Evolutionary conservation across 2,329 filamentous ascomycete genomes (phyloP).

Genomic region (Harringtonia aguacate): DNA sequence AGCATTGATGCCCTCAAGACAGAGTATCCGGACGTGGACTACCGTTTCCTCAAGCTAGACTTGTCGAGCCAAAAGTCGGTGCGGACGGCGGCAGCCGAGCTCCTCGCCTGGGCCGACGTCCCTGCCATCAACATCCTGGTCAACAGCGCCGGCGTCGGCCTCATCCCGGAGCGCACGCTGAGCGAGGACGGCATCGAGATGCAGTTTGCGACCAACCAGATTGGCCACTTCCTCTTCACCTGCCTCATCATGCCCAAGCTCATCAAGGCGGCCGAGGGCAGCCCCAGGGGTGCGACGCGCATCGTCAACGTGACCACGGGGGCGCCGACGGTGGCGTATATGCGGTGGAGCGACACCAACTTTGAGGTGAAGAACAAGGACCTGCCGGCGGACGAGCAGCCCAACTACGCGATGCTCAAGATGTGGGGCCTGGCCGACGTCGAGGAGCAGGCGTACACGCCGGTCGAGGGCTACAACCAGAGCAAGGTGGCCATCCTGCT

Average conservation of each 20-base stretch:
- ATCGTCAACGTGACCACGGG: slow-evolving; percentile 32
- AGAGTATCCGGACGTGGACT: slow-evolving; percentile 13
- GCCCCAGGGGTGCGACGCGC: slow-evolving; percentile 12
- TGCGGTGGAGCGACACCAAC: slow-evolving; percentile 28
- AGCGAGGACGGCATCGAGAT: slow-evolving; percentile 30
- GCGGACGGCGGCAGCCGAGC: slow-evolving; percentile 21
- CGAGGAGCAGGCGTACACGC: slow-evolving; percentile 21
- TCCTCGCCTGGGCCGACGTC: slow-evolving; percentile 20
- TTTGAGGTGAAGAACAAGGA: slow-evolving; percentile 22
- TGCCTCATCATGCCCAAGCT: slow-evolving; percentile 35
- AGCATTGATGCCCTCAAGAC: slow-evolving; percentile 19
- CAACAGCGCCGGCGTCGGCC: slow-evolving; percentile 29
- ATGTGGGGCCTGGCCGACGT: slow-evolving; percentile 20
- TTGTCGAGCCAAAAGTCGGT: slow-evolving; percentile 24
- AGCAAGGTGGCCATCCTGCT: slow-evolving; percentile 41
- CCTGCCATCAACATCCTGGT: slow-evolving; percentile 24
- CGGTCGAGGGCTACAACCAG: slow-evolving; percentile 33
- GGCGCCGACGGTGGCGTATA: slow-evolving; percentile 14
- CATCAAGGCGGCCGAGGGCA: slow-evolving; percentile 18
- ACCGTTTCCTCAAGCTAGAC: slow-evolving; percentile 23
- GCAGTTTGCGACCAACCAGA: slow-evolving; percentile 36
- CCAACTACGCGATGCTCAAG: slow-evolving; percentile 13
- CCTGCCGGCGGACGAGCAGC: slow-evolving; percentile 22
- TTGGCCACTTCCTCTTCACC: slow-evolving; percentile 38
- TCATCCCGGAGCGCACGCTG: slow-evolving; percentile 18